Conservation (phyloP, 2,329 filamentous ascomycete genomes). For the Aureobasidium sp. region DNA sequence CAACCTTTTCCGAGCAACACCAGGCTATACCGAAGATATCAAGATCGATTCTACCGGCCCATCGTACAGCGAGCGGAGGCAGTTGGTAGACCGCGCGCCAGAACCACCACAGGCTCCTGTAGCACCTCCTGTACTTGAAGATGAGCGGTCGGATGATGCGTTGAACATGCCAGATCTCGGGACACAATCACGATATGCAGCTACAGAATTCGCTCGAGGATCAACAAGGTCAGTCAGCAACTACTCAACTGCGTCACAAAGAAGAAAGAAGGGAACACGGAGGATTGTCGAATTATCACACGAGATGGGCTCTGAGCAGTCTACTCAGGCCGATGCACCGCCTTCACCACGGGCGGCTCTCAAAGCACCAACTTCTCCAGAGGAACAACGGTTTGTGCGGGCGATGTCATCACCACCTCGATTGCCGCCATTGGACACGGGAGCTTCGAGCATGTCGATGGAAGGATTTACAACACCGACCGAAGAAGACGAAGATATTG, state of each 20-base stretch:
- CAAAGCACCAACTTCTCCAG: not conserved
- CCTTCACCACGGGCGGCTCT: conserved; percentile 1
- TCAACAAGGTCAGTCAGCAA: not conserved
- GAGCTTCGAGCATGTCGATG: not conserved
- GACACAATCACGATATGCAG: not conserved
- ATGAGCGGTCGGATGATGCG: conserved; percentile 2
- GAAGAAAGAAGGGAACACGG: conserved; percentile 45
- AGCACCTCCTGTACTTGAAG: conserved; percentile 49
- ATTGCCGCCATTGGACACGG: conserved; percentile 16
- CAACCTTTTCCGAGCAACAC: conserved; percentile 85
- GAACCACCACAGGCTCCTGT: conserved; percentile 66
- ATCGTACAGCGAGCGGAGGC: conserved; percentile 75
- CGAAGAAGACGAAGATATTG: conserved; percentile 22
- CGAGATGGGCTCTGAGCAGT: conserved; percentile 25
- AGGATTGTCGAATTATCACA: conserved; percentile 51
- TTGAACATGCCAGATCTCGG: conserved; percentile 2
- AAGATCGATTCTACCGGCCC: conserved; percentile 79
- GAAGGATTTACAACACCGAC: not conserved
- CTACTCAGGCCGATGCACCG: not conserved
- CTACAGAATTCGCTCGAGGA: not conserved
- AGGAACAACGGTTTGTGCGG: not conserved
- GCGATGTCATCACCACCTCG: conserved; percentile 10
- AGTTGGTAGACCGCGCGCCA: conserved; percentile 71
- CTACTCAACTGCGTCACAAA: conserved; percentile 11
- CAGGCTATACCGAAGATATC: conserved; percentile 85